Evolutionary conservation across 257 asterid genomes (phyloP).

Genomic region (Solanum pennellii): DNA sequence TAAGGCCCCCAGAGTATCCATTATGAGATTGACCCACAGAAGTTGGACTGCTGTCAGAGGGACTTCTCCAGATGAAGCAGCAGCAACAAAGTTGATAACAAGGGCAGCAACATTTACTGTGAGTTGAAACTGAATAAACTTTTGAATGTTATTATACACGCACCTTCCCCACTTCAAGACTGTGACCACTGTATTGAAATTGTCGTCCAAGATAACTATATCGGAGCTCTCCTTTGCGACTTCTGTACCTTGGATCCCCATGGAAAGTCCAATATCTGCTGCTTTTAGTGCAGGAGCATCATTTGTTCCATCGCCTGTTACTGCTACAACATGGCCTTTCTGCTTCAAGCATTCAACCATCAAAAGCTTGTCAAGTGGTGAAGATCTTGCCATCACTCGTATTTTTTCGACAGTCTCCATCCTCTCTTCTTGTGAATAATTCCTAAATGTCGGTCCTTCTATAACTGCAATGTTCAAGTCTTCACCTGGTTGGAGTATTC

Average conservation of each 20-base stretch:
- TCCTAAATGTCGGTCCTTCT: constrained; percentile 1
- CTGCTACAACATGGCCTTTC: constrained; percentile 18
- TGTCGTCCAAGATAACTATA: constrained; percentile 14
- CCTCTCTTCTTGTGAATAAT: constrained; percentile 1
- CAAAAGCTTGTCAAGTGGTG: constrained; percentile 8
- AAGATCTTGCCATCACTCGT: constrained; percentile 8
- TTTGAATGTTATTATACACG: constrained; percentile 12
- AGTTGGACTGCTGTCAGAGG: constrained; percentile 18
- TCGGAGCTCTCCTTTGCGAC: constrained; percentile 22
- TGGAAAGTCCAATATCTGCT: constrained; percentile 15
- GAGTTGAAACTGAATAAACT: constrained; percentile 16
- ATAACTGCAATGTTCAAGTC: neutral
- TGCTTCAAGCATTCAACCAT: constrained; percentile 5
- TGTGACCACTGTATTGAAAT: constrained; percentile 11
- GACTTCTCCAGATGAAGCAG: constrained; percentile 13
- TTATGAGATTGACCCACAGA: constrained; percentile 40
- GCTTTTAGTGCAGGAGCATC: constrained; percentile 13
- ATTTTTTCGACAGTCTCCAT: neutral
- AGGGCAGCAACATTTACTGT: constrained; percentile 15
- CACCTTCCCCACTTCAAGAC: constrained; percentile 17
- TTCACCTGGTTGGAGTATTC: constrained; percentile 3
- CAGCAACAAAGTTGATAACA: constrained; percentile 14
- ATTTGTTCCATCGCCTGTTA: constrained; percentile 22
- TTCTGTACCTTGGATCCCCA: constrained; percentile 21
- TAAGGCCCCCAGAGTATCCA: constrained; percentile 45